Evolutionary conservation across 495 filamentous ascomycete species (phyloP).

Genomic region (Glonium stellatum): DNA sequence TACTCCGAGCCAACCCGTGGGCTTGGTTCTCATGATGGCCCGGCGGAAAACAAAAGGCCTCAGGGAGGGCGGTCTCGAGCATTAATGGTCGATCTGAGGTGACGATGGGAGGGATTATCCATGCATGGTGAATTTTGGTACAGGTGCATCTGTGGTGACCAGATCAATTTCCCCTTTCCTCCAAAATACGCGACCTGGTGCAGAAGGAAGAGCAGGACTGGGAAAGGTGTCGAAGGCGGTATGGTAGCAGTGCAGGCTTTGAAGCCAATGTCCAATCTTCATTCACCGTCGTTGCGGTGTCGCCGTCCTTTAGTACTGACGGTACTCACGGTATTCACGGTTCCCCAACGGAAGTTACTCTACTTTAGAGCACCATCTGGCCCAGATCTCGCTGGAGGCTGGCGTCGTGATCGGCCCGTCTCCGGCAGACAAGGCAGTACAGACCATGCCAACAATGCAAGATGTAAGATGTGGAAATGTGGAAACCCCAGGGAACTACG

Average conservation of each 20-base stretch:
- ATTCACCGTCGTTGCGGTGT: no score
- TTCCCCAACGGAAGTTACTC: neutral
- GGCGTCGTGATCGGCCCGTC: neutral
- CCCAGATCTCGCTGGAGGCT: neutral
- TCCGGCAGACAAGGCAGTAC: no score
- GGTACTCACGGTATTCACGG: no score
- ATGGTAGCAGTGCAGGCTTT: neutral
- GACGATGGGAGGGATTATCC: neutral
- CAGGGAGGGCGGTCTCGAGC: neutral
- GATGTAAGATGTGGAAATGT: no score
- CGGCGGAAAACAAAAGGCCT: neutral
- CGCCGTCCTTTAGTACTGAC: no score
- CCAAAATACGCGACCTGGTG: neutral
- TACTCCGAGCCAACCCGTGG: neutral
- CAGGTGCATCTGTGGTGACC: neutral
- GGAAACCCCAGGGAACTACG: neutral
- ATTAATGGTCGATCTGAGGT: neutral
- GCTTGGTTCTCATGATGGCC: neutral
- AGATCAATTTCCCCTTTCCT: neutral
- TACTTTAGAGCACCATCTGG: neutral
- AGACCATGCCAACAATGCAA: no score
- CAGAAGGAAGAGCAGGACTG: neutral
- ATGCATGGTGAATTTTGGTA: neutral
- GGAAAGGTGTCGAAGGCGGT: neutral
- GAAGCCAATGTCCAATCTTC: neutral